These are phyloP conservation scores for Trametes villosa DNA, from an alignment of 768 basidiomycete species.

Conservation along the genomic window DNA sequence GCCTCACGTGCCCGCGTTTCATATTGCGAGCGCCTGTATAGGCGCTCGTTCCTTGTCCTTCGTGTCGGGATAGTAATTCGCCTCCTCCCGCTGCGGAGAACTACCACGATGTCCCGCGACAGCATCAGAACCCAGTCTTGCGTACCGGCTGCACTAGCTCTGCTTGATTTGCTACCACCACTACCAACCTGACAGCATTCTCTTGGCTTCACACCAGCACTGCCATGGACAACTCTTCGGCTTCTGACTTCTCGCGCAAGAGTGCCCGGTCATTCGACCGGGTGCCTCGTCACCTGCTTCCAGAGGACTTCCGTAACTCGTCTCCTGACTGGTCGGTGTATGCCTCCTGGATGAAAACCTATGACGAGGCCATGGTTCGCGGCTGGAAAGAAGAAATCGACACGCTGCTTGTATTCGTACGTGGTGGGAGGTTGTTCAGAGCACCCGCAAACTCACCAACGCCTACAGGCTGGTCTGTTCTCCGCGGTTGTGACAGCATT, in stretches of 20 bases:
- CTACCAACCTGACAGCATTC: no score
- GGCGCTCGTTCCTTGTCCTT: no score
- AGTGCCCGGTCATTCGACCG: not conserved
- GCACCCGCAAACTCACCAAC: not conserved
- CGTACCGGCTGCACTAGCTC: no score
- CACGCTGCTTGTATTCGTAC: slow-evolving; percentile 31
- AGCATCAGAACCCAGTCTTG: no score
- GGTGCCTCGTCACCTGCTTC: not conserved
- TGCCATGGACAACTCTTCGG: no score
- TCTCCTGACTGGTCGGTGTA: slow-evolving; percentile 2
- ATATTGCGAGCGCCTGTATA: slow-evolving; percentile 1
- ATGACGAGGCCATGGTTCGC: slow-evolving; percentile 11
- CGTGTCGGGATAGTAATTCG: no score
- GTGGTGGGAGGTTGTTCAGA: not conserved
- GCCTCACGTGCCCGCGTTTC: slow-evolving; percentile 23
- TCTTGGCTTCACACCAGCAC: no score
- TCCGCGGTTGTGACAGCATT: slow-evolving; percentile 31
- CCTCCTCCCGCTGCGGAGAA: no score
- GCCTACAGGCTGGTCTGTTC: slow-evolving; percentile 27
- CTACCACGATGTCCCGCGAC: no score
- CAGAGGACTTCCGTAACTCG: not conserved
- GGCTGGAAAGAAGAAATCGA: slow-evolving; percentile 33
- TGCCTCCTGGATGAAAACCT: not conserved
- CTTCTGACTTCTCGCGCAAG: no score
- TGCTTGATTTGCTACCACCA: no score